phyloP scores from a whole-genome alignment of 805 yeast genomes.

The Candida ovalis region DNA sequence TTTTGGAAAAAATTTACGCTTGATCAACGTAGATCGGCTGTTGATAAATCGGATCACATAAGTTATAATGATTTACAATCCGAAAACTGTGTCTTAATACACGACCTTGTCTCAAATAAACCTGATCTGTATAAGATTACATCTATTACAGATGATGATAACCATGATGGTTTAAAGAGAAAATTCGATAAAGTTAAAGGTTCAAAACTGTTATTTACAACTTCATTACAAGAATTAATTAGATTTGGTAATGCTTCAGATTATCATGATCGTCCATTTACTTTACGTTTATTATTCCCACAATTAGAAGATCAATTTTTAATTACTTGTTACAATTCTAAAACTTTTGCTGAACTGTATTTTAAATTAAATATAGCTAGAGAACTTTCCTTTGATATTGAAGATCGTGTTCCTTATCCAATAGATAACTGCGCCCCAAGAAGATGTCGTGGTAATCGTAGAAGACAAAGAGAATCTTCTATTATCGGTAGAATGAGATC shows the following conservation, averaged over 20 bases:
- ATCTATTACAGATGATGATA: slow-evolving; percentile 1
- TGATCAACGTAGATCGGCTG: background rate
- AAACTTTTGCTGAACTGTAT: slow-evolving; percentile 25
- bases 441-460: slow-evolving; percentile 12
- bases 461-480: background rate
- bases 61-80: slow-evolving; percentile 7
- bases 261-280: slow-evolving; percentile 26
- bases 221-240: slow-evolving; percentile 29
- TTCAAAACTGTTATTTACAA: slow-evolving; percentile 9
- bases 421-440: slow-evolving; percentile 30
- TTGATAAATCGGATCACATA: background rate
- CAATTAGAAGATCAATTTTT: slow-evolving; percentile 22
- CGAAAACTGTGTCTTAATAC: slow-evolving; percentile 7
- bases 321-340: slow-evolving; percentile 26
- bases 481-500: background rate
- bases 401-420: slow-evolving; percentile 23
- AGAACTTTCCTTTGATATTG: slow-evolving; percentile 32
- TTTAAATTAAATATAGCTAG: slow-evolving; percentile 30
- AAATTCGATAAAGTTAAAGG: slow-evolving; percentile 9
- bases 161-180: slow-evolving; percentile 5
- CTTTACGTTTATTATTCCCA: slow-evolving; percentile 28
- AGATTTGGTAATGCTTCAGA: slow-evolving; percentile 33
- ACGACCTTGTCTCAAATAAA: slow-evolving; percentile 9
- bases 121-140: slow-evolving; percentile 12
- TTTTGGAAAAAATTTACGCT: background rate